Conservation (phyloP, 371 early-diverging fungal genomes). For the Blakeslea trispora region DNA sequence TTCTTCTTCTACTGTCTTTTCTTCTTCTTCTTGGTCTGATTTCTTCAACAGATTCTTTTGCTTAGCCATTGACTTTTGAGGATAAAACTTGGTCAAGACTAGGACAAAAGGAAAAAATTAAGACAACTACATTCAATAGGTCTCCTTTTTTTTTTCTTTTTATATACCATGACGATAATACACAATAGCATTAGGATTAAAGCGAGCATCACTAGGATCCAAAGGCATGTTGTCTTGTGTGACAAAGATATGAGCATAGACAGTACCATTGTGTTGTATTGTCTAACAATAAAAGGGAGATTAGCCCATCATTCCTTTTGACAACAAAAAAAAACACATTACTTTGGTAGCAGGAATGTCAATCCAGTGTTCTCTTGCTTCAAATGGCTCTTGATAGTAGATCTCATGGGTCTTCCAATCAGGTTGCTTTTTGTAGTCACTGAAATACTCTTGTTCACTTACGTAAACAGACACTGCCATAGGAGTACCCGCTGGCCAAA, state of each 20-base stretch:
- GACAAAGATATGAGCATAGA: conserved; percentile 84
- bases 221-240: conserved; percentile 53
- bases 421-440: conserved; percentile 47
- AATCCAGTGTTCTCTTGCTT: conserved; percentile 41
- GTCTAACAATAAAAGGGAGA: conserved; percentile 32
- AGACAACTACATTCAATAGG: no score
- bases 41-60: conserved; percentile 71
- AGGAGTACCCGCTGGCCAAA: conserved; percentile 36
- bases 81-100: conserved; percentile 73
- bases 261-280: conserved; percentile 79
- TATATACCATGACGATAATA: conserved; percentile 65
- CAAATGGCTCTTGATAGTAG: conserved; percentile 59
- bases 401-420: conserved; percentile 62
- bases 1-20: conserved; percentile 31
- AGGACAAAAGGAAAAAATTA: no score
- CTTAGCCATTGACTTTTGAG: conserved; percentile 60
- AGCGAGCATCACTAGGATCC: conserved; percentile 47
- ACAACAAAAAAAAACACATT: neutral
- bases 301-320: no score
- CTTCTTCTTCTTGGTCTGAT: conserved; percentile 42
- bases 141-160: neutral
- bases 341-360: conserved; percentile 51
- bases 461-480: conserved; percentile 59
- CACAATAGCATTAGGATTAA: conserved; percentile 45
- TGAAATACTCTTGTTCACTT: conserved; percentile 57